Percentiles rank a stretch among this genome's conserved stretches.
phyloP scores from a whole-genome alignment of 495 filamentous ascomycete genomes.

The Hyaloscypha bicolor region DNA sequence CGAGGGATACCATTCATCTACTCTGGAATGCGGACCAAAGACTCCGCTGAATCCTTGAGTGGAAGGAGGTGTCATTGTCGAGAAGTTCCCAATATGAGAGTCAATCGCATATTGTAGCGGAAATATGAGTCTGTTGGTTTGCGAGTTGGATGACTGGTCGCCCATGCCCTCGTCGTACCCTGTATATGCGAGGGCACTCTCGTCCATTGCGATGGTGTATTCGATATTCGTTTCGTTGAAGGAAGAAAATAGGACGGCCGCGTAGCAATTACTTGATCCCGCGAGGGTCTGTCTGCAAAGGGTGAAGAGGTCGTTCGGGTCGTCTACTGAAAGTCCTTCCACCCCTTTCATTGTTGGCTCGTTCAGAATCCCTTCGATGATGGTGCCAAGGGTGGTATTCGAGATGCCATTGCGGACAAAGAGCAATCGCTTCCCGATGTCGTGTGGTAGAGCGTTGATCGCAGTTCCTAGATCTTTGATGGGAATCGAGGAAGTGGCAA shows the following conservation, averaged over 20 bases:
- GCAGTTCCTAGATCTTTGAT: conserved; percentile 20
- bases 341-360: conserved; percentile 8
- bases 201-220: conserved; percentile 28
- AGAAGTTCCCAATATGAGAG: conserved; percentile 24
- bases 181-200: not conserved
- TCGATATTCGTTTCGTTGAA: conserved; percentile 28
- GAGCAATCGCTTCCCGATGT: conserved; percentile 15
- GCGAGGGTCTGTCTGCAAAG: conserved; percentile 21
- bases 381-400: conserved; percentile 11
- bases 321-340: conserved; percentile 4
- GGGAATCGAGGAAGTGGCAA: conserved; percentile 12
- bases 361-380: conserved; percentile 22
- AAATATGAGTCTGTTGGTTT: conserved; percentile 4
- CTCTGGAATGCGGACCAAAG: not conserved
- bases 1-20: not conserved
- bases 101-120: conserved; percentile 26
- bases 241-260: conserved; percentile 22
- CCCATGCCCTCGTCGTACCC: not conserved
- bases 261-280: conserved; percentile 29
- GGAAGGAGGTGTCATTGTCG: conserved; percentile 14
- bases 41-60: conserved; percentile 22
- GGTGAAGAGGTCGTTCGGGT: conserved; percentile 25
- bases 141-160: conserved; percentile 15
- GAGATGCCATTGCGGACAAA: conserved; percentile 29
- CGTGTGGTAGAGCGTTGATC: not conserved